Base-by-base conservation (phyloP, 176 grass and related monocot species). In the Poa pratensis region DNA sequence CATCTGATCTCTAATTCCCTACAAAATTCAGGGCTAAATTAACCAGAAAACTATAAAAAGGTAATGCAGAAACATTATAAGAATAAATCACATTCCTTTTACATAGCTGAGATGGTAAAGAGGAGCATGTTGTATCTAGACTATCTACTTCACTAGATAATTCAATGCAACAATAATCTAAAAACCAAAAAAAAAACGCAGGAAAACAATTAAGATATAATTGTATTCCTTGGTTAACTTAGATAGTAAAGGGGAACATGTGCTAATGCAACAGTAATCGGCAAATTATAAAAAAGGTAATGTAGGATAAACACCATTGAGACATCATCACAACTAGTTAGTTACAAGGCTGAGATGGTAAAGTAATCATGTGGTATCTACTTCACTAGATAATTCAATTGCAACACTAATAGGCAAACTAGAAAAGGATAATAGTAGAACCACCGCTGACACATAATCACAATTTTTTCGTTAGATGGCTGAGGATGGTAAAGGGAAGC, bases 301-400 rank as follows among this genome's bases (percentile, higher is more conserved):
- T 55, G 14, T 16, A 18, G 59, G 55, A 59, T 23, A 32, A 65
- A 30, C 40, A 20, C 5, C 6, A 22, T 48, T 1, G 13, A 73
- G 43, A 54, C 1, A 54, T 54, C n/a, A 54, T 76, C 17, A 14
- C 18, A 51, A 76, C 22, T 58, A 22, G 8, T 22, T 58, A 22
- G 55, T 22, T 59, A 23, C 3, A 3, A 32, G 67, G 26, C 26
- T 14, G 5, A 32, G 62, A 65, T 32, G 62, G 62, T 15, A 16
- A 32, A 70, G 23, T 12, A 45, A 39, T 72, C 19, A 74, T 54
- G 28, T 13, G 0, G 28, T 28, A 39, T 81, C 40, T 28, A 70
- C 28, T 70, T 88, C 43, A 10, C 7, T 39, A 24, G 9, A 79
- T 20, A 71, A 63, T 49, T 61, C 20, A 69, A 73, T 79, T 79